Evolutionary conservation across 2,329 filamentous ascomycete species (phyloP), one percentile per base, ranked within the genome.

Genomic region (Colletotrichum salicis): DNA sequence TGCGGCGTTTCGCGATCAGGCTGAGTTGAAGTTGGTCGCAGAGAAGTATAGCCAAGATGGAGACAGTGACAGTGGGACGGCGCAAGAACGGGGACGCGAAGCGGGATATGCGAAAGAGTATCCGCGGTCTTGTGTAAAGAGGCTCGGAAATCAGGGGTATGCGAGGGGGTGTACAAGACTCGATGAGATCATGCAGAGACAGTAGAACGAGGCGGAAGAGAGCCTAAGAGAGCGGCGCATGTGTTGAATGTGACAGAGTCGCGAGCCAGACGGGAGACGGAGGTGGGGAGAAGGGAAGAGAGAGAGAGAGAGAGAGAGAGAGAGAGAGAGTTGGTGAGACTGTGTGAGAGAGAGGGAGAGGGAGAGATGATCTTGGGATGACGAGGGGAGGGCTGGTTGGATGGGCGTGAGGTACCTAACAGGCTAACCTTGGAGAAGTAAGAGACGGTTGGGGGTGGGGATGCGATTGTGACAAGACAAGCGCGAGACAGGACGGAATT

Each of bases 251-350:
- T 70, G 72, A 61, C 72, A 73, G 70, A 70, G 64, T 64, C 55
- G 65, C 62, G 45, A 29, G 24, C 24, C 24, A 60, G 33, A 33
- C 60, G 37, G 59, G 54, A 41, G 15, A 15, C 37, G 19, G 15
- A 41, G 35, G 35, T 15, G 35, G 35, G 35, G 35, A 8, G 37
- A 19, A 41, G 27, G 75, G 74, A 73, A 77, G 71, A 79, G 64
- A 63, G 24, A n/a, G n/a, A n/a, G n/a, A 27, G 27, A 27, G 27
- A 27, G 27, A 27, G 2, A 27, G 27, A 27, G 27, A 27, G 27
- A 27, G 27, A 27, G 27, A 29, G 27, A 76, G 77, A 75, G 76
- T 64, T 74, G 84, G 77, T 37, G 82, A 84, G 52, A 82, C 37
- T 41, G 4, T 41, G 66, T 75, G 71, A 55, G 15, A 13, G 51